These are phyloP conservation scores for Penicillium sp. DNA, from an alignment of 2,329 filamentous ascomycete genomes.

Conservation along the genomic window DNA sequence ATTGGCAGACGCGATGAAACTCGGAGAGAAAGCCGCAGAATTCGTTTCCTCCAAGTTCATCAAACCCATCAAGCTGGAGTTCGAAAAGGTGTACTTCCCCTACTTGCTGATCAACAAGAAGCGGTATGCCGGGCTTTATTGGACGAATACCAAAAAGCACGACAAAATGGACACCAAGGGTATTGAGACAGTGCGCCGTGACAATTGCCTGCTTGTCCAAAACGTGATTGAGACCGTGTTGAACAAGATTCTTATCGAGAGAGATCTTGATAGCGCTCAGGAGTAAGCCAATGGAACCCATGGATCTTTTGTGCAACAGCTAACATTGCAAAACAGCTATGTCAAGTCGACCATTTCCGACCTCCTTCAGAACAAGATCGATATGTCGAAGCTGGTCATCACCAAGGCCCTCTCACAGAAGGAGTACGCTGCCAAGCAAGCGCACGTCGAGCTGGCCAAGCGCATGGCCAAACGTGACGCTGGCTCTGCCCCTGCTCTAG, in stretches of 20 bases:
- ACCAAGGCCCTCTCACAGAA: slow-evolving; percentile 93
- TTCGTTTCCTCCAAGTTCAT: slow-evolving; percentile 89
- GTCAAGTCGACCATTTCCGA: slow-evolving; percentile 96
- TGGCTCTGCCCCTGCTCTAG: slow-evolving; percentile 84
- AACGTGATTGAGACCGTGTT: slow-evolving; percentile 96
- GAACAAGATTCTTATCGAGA: slow-evolving; percentile 91
- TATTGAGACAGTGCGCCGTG: slow-evolving; percentile 94
- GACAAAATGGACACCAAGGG: slow-evolving; percentile 99
- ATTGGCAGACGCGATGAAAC: slow-evolving; percentile 81
- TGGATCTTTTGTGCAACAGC: slow-evolving; percentile 15
- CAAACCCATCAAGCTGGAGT: slow-evolving; percentile 97
- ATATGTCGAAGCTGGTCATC: slow-evolving; percentile 99
- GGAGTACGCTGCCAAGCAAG: slow-evolving; percentile 86
- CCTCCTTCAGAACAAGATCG: slow-evolving; percentile 91
- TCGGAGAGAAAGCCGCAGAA: slow-evolving; percentile 86
- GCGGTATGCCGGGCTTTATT: slow-evolving; percentile 94
- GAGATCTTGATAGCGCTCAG: slow-evolving; percentile 83
- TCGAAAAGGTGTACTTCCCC: slow-evolving; percentile 98
- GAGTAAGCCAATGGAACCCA: slow-evolving; percentile 58
- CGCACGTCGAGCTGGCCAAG: slow-evolving; percentile 89
- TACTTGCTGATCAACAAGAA: slow-evolving; percentile 99
- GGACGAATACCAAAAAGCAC: slow-evolving; percentile 89
- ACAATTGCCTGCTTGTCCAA: slow-evolving; percentile 93
- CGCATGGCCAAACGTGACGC: slow-evolving; percentile 97
- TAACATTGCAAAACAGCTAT: slow-evolving; percentile 58